Conservation (phyloP, 345 rosid genomes). For the Kandelia obovata region DNA sequence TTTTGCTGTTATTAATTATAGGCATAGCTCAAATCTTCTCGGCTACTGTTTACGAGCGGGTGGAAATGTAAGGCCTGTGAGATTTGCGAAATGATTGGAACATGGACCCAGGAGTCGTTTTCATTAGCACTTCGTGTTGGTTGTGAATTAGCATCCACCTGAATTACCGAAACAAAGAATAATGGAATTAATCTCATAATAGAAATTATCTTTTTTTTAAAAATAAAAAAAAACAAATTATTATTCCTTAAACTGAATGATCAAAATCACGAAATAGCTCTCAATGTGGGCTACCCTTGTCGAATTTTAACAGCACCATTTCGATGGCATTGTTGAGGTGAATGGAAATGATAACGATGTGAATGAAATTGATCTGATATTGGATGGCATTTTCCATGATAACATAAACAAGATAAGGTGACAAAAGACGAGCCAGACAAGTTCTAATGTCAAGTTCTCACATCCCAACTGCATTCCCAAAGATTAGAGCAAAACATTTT, state of each 20-base stretch:
- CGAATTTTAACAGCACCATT: neutral
- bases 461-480: neutral
- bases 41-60: neutral
- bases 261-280: neutral
- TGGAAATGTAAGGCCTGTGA: neutral
- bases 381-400: neutral
- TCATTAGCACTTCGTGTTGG: constrained; percentile 6
- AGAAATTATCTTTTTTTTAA: too few relatives aligned
- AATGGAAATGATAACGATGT: neutral
- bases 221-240: too few relatives aligned
- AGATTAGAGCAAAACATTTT: neutral
- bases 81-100: constrained; percentile 22
- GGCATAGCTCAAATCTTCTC: too few relatives aligned
- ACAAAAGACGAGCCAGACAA: neutral
- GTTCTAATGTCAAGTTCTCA: neutral
- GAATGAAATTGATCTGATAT: neutral
- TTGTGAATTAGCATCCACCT: neutral
- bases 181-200: neutral
- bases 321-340: neutral
- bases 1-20: too few relatives aligned
- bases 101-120: constrained; percentile 10
- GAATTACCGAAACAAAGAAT: neutral
- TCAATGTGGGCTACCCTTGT: neutral
- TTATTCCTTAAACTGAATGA: neutral
- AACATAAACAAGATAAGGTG: neutral